A percentile compares a stretch with the other conserved stretches of the same genome.
These are phyloP conservation scores for Geum urbanum DNA, from an alignment of 306 rosid genomes.

Conservation along the genomic window DNA sequence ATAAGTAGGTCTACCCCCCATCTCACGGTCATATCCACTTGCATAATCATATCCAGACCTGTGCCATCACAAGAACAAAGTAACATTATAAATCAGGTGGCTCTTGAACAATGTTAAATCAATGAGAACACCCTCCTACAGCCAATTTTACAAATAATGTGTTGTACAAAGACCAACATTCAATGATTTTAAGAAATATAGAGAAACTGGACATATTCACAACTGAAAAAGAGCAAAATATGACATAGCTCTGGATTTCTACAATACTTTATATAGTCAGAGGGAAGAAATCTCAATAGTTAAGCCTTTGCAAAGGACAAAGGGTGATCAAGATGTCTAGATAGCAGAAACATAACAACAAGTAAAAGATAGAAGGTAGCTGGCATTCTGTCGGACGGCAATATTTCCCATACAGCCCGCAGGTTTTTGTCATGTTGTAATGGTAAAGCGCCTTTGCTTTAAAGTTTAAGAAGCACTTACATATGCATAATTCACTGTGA, in stretches of 20 bases:
- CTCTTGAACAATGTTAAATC: not conserved
- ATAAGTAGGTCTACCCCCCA: slow-evolving; percentile 71
- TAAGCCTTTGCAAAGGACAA: too few relatives aligned
- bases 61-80: slow-evolving; percentile 15
- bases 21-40: slow-evolving; percentile 82
- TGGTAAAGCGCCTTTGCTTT: too few relatives aligned
- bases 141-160: not conserved
- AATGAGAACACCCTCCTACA: not conserved
- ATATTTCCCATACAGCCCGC: too few relatives aligned
- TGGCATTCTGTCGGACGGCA: too few relatives aligned
- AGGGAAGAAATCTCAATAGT: not conserved
- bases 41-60: slow-evolving; percentile 78
- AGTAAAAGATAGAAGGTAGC: not conserved
- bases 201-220: not conserved
- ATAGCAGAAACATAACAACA: not conserved
- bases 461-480: too few relatives aligned
- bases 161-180: not conserved
- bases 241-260: too few relatives aligned
- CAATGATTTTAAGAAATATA: not conserved
- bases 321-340: too few relatives aligned
- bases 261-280: not conserved
- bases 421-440: too few relatives aligned
- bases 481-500: not conserved
- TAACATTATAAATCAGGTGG: not conserved
- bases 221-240: not conserved